Percentiles rank a stretch among this genome's conserved stretches.
Evolutionary conservation across 257 asterid genomes (phyloP).

Genomic region (Solanum microdontum): DNA sequence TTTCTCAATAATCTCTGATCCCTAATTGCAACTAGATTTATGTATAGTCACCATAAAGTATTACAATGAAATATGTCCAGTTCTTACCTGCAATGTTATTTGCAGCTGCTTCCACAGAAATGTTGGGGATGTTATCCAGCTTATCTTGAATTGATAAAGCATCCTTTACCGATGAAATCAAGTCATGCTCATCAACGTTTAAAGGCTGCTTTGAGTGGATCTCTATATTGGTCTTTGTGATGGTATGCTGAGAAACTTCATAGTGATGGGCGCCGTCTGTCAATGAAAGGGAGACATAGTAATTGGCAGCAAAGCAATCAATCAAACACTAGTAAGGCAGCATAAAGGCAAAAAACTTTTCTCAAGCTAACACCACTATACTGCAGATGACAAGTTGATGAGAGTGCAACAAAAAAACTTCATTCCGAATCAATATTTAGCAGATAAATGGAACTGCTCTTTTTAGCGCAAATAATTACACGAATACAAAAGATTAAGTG

Average conservation of each 20-base stretch:
- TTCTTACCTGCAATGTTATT: conserved; percentile 5
- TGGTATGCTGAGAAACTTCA: conserved; percentile 30
- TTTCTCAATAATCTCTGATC: not conserved
- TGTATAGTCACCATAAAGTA: not conserved
- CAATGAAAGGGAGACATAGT: conserved; percentile 1
- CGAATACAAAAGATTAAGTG: not conserved
- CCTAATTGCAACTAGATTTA: not conserved
- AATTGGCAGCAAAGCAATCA: not conserved
- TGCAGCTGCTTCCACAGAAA: conserved; percentile 4
- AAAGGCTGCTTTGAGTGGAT: conserved; percentile 28
- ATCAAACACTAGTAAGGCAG: not conserved
- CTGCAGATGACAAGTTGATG: not conserved
- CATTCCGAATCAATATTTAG: not conserved
- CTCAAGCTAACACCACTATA: not conserved
- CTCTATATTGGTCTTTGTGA: conserved; percentile 15
- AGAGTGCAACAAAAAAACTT: not conserved
- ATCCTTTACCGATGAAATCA: conserved; percentile 9
- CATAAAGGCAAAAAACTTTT: not conserved
- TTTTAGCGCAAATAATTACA: not conserved
- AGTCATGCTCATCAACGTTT: conserved; percentile 10
- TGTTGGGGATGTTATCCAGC: not conserved
- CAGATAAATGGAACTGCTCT: not conserved
- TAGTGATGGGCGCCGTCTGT: conserved; percentile 26
- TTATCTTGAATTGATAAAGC: conserved; percentile 23
- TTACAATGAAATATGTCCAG: not conserved